Evolutionary conservation across 768 basidiomycete genomes (phyloP), one percentile per base, ranked within the genome.

Genomic region (Lyophyllum semitale): DNA sequence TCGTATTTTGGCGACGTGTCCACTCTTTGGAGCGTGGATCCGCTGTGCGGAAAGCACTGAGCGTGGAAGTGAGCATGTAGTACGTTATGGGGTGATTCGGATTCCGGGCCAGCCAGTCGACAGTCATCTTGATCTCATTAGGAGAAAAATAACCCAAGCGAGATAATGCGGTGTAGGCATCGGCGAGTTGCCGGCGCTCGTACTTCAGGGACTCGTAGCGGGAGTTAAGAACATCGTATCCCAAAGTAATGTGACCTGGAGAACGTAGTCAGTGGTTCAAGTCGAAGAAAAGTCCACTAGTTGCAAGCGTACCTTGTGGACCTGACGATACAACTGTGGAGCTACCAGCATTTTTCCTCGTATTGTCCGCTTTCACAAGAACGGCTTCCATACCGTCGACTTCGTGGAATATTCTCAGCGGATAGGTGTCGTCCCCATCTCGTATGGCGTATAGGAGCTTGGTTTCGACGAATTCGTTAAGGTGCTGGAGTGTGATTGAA

Each of bases 191-290:
- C 11, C 88, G 81, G 58, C 91, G 79, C 64, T 94, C 91, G 50
- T 86, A 85, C 63, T 81, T 84, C 47, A 95, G 75, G 0, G 88
- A 90, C 32, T 90, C 85, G 61, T 83, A 81, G 27, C 90, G 84
- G 35, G 87, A 83, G 45, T 77, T 81, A 1, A 89, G 75, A 55
- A 91, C 77, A 56, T 89, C 87, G 43, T 77, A 79, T 8, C 90
- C 89, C 41, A 94, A 71, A 2, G 75, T 69, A 4, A 80, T 75
- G 48, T 68, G 70, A 40, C 75, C 82, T 84, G 53, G 11, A 55
- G 51, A 15, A 37, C 15, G 48, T 23, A 17, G 17, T 53, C 13
- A 59, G 53, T 33, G 32, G 30, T 8, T 29, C 38, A 11, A 15
- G n/a, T 29, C 42, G 12, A 22, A 9, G 11, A 37, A 30, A 9